Evolutionary conservation across 1,284 basidiomycete genomes (phyloP).

Genomic region (Microbotryum scabiosae): DNA sequence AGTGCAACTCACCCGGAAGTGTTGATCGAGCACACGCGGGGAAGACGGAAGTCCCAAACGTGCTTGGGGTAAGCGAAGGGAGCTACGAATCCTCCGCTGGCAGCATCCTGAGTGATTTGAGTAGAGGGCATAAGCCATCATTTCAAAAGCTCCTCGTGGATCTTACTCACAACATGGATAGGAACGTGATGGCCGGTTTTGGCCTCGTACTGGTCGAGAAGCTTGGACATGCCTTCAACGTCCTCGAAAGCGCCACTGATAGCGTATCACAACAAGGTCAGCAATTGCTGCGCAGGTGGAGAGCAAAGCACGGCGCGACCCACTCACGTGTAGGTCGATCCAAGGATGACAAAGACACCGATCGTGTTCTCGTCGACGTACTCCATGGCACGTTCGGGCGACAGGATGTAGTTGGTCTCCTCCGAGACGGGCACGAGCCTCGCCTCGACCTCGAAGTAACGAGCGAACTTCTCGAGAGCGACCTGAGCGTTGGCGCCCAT

Average conservation of each 20-base stretch:
- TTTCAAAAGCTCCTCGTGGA: not conserved
- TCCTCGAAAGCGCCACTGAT: constrained; percentile 71
- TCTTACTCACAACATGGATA: constrained; percentile 56
- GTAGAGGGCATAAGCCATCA: no score
- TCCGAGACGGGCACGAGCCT: constrained; percentile 67
- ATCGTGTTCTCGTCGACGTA: constrained; percentile 62
- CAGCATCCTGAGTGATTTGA: constrained; percentile 50
- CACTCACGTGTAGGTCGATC: constrained; percentile 62
- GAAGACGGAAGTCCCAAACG: constrained; percentile 76
- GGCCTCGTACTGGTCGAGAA: constrained; percentile 78
- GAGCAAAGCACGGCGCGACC: not conserved
- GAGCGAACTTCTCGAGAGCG: constrained; percentile 64
- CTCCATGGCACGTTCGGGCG: constrained; percentile 75
- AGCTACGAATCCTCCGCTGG: constrained; percentile 66
- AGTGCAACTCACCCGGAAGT: constrained; percentile 21
- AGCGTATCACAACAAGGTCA: no score
- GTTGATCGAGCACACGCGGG: constrained; percentile 81
- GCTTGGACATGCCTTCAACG: constrained; percentile 73
- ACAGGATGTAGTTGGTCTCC: constrained; percentile 68
- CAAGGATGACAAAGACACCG: constrained; percentile 62
- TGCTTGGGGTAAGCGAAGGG: constrained; percentile 52
- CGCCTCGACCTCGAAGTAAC: constrained; percentile 76
- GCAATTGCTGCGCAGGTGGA: not conserved
- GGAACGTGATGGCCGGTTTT: constrained; percentile 54
- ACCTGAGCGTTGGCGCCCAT: constrained; percentile 80